Base-by-base conservation (phyloP, 345 rosid species). In the Limnanthes douglasii region DNA sequence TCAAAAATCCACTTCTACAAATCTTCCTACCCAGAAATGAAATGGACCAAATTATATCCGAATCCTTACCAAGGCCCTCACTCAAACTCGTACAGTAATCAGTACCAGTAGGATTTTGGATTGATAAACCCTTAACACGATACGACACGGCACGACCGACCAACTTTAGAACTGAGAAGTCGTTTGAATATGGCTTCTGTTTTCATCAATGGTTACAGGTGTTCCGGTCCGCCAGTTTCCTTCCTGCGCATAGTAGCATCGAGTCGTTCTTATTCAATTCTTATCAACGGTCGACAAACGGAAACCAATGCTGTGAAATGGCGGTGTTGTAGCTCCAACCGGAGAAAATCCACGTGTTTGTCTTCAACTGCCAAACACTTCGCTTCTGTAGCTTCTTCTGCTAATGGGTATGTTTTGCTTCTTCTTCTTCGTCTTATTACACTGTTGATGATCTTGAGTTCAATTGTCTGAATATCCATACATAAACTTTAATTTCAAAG, bases 121-220 rank as follows among this genome's bases (percentile, higher is more conserved):
- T n/a, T n/a, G n/a, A n/a, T n/a, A n/a, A n/a, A n/a, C n/a, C n/a
- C n/a, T n/a, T n/a, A n/a, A n/a, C n/a, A n/a, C n/a, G n/a, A n/a
- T n/a, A n/a, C n/a, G n/a, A n/a, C n/a, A n/a, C n/a, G n/a, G n/a
- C n/a, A n/a, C n/a, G n/a, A n/a, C n/a, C n/a, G n/a, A n/a, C n/a
- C n/a, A n/a, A n/a, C n/a, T n/a, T n/a, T n/a, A n/a, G n/a, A n/a
- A n/a, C n/a, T n/a, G n/a, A n/a, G n/a, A n/a, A n/a, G n/a, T n/a
- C n/a, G n/a, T n/a, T n/a, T n/a, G 33, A 59, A 43, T 25, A 41
- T 78, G 53, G 58, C 68, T 42, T 64, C 77, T 41, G 51, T 66
- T 30, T 61, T 73, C 17, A 34, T 60, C 14, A 36, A 18, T 46
- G 50, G 60, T 45, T 54, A 40, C 70, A 60, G 77, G 62, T 60